Evolutionary conservation across 2,329 filamentous ascomycete species (phyloP), one percentile per base, ranked within the genome.

Genomic region (Colletotrichum chrysophilum): DNA sequence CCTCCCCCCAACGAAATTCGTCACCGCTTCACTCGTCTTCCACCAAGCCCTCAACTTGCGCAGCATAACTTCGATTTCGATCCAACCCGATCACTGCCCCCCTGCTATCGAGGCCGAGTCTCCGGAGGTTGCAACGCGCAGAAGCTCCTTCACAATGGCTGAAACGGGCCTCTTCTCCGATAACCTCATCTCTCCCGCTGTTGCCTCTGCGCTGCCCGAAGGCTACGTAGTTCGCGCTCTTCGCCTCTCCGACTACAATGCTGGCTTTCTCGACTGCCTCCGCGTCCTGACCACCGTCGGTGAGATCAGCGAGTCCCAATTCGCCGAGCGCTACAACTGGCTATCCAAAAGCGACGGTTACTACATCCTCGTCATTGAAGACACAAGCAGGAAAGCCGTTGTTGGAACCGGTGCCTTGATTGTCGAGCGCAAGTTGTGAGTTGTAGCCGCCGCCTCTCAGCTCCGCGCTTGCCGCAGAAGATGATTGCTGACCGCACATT

Each of bases 251-350:
- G 97, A 99, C 86, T 98, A 93, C 86, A 87, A 91, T 72, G 90
- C 89, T 38, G 96, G 96, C 77, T 98, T 98, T 85, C 93, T 99
- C 80, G 95, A 98, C 82, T 96, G 97, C 76, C 89, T 99, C 78
- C 92, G 95, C 61, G 96, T 98, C 48, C 89, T 99, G 80, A 98
- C 97, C 3, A 97, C 95, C 9, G 96, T 98, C 28, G 97, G 97
- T 78, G 95, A 98, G 76, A 93, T 98, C 79, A 90, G 89, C 64
- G 90, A 94, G 83, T 90, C 92, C 75, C 89, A 92, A 76, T 98
- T 96, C 88, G 90, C 92, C 80, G 89, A 94, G 82, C 93, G 95
- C 75, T 98, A 95, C 86, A 92, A 96, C 78, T 96, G 94, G 91
- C 96, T 98, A 88, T 88, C 89, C 60, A 87, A 89, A 66, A 92